A percentile compares a stretch with the other conserved stretches of the same genome.
Conservation (phyloP, 192 early-diverging fungal genomes). For the Gonapodya sp. region DNA sequence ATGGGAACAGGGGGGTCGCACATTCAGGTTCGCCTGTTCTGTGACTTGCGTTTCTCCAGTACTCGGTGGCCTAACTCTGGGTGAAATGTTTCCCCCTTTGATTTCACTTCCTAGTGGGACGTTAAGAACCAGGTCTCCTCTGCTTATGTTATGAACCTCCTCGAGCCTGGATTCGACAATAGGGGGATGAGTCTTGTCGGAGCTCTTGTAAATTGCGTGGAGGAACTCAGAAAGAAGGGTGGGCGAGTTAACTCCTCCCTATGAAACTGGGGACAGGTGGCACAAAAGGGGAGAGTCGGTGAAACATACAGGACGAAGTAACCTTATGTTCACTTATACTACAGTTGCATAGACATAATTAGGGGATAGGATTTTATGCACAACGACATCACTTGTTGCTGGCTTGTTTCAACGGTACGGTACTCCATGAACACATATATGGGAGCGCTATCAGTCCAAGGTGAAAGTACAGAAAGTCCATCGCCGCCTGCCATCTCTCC, state of each 20-base stretch:
- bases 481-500: too few species aligned
- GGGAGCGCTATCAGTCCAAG: too few species aligned
- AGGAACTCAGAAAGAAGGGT: too few species aligned
- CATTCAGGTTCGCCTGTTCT: background rate
- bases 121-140: background rate
- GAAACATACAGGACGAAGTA: too few species aligned
- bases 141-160: background rate
- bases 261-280: background rate
- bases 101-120: background rate
- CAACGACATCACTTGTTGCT: too few species aligned
- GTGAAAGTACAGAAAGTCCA: too few species aligned
- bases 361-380: too few species aligned
- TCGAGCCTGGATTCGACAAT: background rate
- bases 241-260: too few species aligned
- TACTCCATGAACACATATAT: too few species aligned
- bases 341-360: too few species aligned
- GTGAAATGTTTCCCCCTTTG: background rate
- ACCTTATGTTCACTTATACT: too few species aligned
- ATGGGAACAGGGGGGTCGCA: background rate
- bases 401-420: too few species aligned
- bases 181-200: background rate
- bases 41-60: background rate
- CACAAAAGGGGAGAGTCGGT: background rate
- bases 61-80: background rate
- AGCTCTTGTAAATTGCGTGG: background rate